Percentiles rank a stretch among this genome's conserved stretches.
Conservation (phyloP, 495 filamentous ascomycete genomes). For the Penicillium angulare region DNA sequence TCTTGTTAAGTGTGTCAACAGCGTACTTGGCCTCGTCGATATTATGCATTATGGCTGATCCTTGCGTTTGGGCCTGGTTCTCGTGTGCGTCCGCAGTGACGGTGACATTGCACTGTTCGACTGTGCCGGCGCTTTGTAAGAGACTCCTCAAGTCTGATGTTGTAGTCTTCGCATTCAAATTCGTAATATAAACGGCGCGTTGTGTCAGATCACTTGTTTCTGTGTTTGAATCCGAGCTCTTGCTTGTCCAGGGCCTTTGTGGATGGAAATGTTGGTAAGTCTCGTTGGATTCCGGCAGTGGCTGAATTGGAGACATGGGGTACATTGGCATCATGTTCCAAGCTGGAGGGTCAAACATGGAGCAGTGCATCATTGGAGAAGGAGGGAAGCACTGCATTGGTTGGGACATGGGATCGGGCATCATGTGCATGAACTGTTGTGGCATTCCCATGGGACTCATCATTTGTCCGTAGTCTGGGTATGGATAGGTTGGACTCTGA, state of each 20-base stretch:
- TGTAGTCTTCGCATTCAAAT: slow-evolving; percentile 27
- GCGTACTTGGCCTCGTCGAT: slow-evolving; percentile 36
- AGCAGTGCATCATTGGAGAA: slow-evolving; percentile 30
- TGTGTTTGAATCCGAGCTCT: slow-evolving; percentile 7
- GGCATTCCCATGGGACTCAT: slow-evolving; percentile 27
- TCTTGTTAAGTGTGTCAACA: slow-evolving; percentile 30
- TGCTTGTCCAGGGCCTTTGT: slow-evolving; percentile 10
- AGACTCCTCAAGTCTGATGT: slow-evolving; percentile 19
- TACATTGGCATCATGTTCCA: slow-evolving; percentile 36
- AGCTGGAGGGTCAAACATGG: slow-evolving; percentile 29
- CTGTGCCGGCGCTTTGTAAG: slow-evolving; percentile 20
- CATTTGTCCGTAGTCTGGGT: slow-evolving; percentile 32
- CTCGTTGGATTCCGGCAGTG: slow-evolving; percentile 5
- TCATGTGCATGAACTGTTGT: slow-evolving; percentile 33
- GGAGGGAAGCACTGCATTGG: slow-evolving; percentile 29
- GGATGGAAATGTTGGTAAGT: slow-evolving; percentile 11
- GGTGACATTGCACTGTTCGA: slow-evolving; percentile 34
- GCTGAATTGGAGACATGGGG: slow-evolving; percentile 27
- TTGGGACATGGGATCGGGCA: slow-evolving; percentile 26
- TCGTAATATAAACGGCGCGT: slow-evolving; percentile 30
- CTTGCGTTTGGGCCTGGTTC: slow-evolving; percentile 22
- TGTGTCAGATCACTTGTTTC: slow-evolving; percentile 4
- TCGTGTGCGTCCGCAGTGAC: slow-evolving; percentile 12
- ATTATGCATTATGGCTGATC: slow-evolving; percentile 31
- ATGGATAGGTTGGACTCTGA: slow-evolving; percentile 23